phyloP scores from a whole-genome alignment of 306 rosid species.

The Phaseolus lunatus region DNA sequence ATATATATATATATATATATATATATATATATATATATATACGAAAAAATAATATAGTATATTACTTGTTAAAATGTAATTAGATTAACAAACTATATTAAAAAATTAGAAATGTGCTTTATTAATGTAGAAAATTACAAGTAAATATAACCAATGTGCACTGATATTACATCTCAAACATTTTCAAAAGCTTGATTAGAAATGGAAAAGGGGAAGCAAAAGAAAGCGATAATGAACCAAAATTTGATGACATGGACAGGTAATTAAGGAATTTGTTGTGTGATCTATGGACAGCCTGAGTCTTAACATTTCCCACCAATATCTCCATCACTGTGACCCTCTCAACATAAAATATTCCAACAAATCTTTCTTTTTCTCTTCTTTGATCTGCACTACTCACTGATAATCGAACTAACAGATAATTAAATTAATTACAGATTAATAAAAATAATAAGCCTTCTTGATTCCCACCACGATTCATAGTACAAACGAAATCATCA shows the following conservation, averaged over 20 bases:
- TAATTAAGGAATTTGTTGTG: constrained; percentile 48
- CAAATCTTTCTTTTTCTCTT: not conserved
- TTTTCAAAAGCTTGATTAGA: no score
- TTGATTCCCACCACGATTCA: constrained; percentile 52
- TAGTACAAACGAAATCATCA: constrained; percentile 44
- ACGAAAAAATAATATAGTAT: no score
- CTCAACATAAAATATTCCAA: constrained; percentile 5
- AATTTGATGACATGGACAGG: constrained; percentile 26
- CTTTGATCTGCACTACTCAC: constrained; percentile 30
- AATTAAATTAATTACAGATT: not conserved
- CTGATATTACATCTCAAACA: no score
- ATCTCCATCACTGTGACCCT: constrained; percentile 14
- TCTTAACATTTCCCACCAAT: constrained; percentile 13
- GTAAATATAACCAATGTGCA: no score
- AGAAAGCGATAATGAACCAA: not conserved
- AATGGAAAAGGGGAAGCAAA: no score
- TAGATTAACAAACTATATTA: no score
- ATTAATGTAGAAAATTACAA: no score
- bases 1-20: no score
- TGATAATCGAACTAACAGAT: not conserved
- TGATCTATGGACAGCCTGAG: constrained; percentile 47
- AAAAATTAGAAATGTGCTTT: no score
- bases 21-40: no score
- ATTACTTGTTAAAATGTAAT: no score
- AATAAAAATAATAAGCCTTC: constrained; percentile 29